Evolutionary conservation across 176 grass and related monocot genomes (phyloP).

Genomic region (Zoysia pacifica): DNA sequence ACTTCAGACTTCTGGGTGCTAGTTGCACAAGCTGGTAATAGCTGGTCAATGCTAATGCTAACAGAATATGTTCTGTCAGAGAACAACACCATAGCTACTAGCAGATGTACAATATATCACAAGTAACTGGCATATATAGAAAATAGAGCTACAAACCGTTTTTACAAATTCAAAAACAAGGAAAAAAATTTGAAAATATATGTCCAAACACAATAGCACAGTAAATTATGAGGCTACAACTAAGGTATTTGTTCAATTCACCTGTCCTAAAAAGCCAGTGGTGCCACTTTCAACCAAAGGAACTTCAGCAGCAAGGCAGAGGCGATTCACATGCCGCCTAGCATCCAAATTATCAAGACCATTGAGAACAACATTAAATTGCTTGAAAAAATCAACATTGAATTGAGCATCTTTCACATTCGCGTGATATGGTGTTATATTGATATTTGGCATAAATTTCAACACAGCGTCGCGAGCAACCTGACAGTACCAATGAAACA

Average conservation of each 20-base stretch:
- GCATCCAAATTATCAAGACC: constrained; percentile 99
- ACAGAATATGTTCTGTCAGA: neutral
- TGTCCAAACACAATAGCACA: neutral
- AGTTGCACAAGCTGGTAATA: neutral
- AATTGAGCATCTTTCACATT: constrained; percentile 93
- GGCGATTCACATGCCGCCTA: constrained; percentile 94
- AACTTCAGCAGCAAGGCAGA: constrained; percentile 96
- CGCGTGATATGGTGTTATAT: constrained; percentile 81
- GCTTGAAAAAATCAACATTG: constrained; percentile 88
- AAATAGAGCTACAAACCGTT: neutral
- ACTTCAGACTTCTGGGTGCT: neutral
- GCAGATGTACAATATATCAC: neutral
- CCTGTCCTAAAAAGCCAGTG: constrained; percentile 98
- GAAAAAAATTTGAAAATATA: constrained; percentile 14
- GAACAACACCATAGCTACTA: neutral
- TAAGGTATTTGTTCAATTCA: constrained; percentile 25
- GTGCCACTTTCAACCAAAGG: constrained; percentile 98
- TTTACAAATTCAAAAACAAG: neutral
- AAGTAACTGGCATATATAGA: neutral
- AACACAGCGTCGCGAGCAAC: constrained; percentile 86
- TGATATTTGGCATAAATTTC: constrained; percentile 86
- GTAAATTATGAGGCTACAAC: neutral
- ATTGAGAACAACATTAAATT: constrained; percentile 97
- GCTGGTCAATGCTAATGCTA: neutral
- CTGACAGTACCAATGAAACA: constrained; percentile 43